Conservation (phyloP, 2,329 filamentous ascomycete species). For the Monosporascus ibericus region DNA sequence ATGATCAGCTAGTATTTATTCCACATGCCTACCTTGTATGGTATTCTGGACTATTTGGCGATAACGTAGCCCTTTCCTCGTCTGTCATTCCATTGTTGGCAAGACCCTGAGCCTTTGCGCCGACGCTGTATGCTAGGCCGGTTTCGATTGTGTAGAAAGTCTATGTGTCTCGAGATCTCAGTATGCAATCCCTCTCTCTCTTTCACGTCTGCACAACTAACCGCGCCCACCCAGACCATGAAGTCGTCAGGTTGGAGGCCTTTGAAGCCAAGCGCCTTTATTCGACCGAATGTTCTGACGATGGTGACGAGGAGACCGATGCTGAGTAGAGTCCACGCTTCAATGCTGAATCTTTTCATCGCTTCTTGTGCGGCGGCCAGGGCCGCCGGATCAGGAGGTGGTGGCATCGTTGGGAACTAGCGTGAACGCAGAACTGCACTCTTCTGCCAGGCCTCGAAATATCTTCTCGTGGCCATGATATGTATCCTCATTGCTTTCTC, state of each 20-base stretch:
- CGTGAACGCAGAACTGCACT: not conserved
- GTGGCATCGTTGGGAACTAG: conserved; percentile 6
- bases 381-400: conserved; percentile 13
- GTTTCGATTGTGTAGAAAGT: conserved; percentile 45
- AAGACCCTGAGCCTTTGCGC: conserved; percentile 39
- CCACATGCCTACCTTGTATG: conserved; percentile 17
- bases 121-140: conserved; percentile 40
- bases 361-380: conserved; percentile 15
- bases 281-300: conserved; percentile 30
- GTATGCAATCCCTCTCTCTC: not conserved
- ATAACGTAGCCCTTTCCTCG: conserved; percentile 36
- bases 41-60: conserved; percentile 37
- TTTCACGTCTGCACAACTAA: conserved; percentile 13
- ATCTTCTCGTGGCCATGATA: not conserved
- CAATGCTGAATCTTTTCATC: conserved; percentile 24
- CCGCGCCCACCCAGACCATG: conserved; percentile 28
- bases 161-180: conserved; percentile 23
- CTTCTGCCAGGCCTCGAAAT: not conserved
- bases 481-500: not conserved
- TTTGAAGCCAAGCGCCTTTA: conserved; percentile 25
- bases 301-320: conserved; percentile 28
- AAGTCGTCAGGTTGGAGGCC: conserved; percentile 30
- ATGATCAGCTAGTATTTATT: too few relatives aligned
- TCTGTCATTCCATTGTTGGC: conserved; percentile 51
- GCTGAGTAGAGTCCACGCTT: conserved; percentile 29